A percentile compares a stretch with the other conserved stretches of the same genome.
phyloP scores from a whole-genome alignment of 2,329 filamentous ascomycete species.

The Colletotrichum agaves region DNA sequence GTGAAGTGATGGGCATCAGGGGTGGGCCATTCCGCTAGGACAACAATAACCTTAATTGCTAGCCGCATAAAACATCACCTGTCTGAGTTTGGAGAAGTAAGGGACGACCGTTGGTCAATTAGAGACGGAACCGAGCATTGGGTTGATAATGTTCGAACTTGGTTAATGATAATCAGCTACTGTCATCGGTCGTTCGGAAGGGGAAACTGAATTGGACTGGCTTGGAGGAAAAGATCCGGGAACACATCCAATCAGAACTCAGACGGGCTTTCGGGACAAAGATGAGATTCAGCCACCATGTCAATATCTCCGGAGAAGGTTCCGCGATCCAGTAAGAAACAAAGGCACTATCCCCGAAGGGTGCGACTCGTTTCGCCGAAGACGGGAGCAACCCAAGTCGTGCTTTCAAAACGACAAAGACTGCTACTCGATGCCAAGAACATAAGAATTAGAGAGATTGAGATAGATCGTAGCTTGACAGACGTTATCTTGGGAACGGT shows the following conservation, averaged over 20 bases:
- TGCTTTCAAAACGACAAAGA: neutral
- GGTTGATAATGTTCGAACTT: too few relatives aligned
- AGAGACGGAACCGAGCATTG: too few relatives aligned
- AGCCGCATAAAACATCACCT: neutral
- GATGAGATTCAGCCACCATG: neutral
- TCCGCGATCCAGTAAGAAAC: constrained; percentile 4
- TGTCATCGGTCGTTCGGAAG: too few relatives aligned
- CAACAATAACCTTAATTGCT: constrained; percentile 23
- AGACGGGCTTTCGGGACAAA: constrained; percentile 2
- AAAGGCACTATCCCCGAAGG: neutral
- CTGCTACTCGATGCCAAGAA: neutral
- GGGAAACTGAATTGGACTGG: neutral
- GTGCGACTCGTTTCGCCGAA: constrained; percentile 4
- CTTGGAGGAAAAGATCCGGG: neutral
- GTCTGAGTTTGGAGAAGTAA: neutral
- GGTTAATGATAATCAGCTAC: too few relatives aligned
- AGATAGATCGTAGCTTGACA: neutral
- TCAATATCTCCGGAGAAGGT: constrained; percentile 5
- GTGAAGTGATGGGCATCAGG: constrained; percentile 43
- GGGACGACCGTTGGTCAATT: neutral
- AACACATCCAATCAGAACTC: neutral
- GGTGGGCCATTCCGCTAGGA: constrained; percentile 41
- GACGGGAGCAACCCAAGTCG: neutral
- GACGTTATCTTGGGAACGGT: neutral
- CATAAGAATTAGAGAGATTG: neutral